Base-by-base conservation (phyloP, 208 protist genomes). In the Crithidia bombi region DNA sequence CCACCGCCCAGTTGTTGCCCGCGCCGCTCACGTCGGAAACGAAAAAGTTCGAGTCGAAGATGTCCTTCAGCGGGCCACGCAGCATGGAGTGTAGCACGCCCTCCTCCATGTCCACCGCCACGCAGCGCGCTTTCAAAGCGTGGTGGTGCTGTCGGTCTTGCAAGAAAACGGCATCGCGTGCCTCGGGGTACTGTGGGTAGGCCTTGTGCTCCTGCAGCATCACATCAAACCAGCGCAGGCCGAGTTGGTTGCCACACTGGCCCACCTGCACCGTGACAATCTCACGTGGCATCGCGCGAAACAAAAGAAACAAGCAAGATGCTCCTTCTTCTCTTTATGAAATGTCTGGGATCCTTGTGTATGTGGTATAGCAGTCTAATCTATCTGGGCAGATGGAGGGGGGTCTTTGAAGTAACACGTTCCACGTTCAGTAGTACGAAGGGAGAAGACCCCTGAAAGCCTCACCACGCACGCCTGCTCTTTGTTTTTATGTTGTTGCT, bases 21-120 rank as follows among this genome's bases (percentile, higher is more conserved):
- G 89, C 93, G 5, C 92, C 92, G 56, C 87, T 94, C 15, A 95
- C 86, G 62, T 96, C 88, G 0, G 83, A 93, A 1, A 98, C 88
- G 56, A 96, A 95, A 62, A 96, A 96, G 30, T 75, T 89, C 10
- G 68, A 36, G 69, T 98, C 95, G 64, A 98, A 99, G 25, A 99
- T 66, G 38, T 87, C 74, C 14, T 77, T 78, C 23, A 99, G 76
- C 5, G 92, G 90, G 0, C 92, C 82, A 28, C 81, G 73, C 51
- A 97, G 33, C 78, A 98, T 89, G 15, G 88, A 61, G 30, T 83
- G 76, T 52, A 98, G 73, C 9, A 98, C 97, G 63, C 96, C 96
- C 59, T 98, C 86, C 81, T 99, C 97, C 92, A 98, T 98, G 77
- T 99, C 98, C 28, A 99, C 85, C 0, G 98, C 84, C 15, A 99